Evolutionary conservation across 768 basidiomycete species (phyloP).

Genomic region (Naganishia antarctica): DNA sequence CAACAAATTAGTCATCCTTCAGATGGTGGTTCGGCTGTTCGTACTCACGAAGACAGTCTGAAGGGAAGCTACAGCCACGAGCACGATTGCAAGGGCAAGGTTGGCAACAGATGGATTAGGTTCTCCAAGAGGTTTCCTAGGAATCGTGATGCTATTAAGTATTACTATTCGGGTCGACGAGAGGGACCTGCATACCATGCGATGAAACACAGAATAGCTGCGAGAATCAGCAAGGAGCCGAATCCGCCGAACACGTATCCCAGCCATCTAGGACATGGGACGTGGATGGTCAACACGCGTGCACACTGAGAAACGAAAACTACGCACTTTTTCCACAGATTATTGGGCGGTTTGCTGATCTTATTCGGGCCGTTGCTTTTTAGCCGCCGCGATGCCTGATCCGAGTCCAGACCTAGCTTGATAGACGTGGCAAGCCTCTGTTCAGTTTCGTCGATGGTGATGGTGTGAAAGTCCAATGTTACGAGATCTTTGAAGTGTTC

Average conservation of each 20-base stretch:
- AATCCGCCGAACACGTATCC: constrained; percentile 61
- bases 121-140: constrained; percentile 61
- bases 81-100: constrained; percentile 60
- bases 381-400: constrained; percentile 55
- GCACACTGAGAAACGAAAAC: not conserved
- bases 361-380: constrained; percentile 55
- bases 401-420: constrained; percentile 54
- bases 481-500: constrained; percentile 35
- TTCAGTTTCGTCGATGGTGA: constrained; percentile 52
- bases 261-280: constrained; percentile 42
- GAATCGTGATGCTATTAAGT: constrained; percentile 19
- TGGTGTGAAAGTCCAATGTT: constrained; percentile 55
- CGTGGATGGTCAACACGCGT: not conserved
- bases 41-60: constrained; percentile 35
- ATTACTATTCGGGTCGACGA: not conserved
- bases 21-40: too few species aligned
- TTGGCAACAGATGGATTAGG: constrained; percentile 57
- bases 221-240: constrained; percentile 59
- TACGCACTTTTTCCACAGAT: constrained; percentile 53
- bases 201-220: constrained; percentile 58
- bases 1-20: too few species aligned
- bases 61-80: constrained; percentile 52
- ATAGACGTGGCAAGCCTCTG: constrained; percentile 54
- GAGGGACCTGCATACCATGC: constrained; percentile 48
- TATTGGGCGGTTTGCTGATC: constrained; percentile 55